These are phyloP conservation scores for Saccharomycopsis fermentans DNA, from an alignment of 805 yeast genomes.

Conservation along the genomic window DNA sequence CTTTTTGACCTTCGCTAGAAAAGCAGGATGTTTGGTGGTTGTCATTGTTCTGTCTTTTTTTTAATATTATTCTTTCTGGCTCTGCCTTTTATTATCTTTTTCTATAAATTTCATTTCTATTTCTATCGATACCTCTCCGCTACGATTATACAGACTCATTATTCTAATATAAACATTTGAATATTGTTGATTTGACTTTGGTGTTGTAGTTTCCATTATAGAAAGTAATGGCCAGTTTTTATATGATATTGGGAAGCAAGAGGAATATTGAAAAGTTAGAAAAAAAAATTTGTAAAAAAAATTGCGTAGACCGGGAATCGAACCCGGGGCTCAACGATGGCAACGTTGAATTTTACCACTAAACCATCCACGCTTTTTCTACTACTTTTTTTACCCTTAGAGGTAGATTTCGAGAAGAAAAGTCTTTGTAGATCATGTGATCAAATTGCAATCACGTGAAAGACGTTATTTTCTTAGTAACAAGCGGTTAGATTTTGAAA, in stretches of 20 bases:
- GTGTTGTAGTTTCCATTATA: no score
- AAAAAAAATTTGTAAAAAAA: conserved; percentile 1
- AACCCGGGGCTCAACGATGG: conserved; percentile 52
- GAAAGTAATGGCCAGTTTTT: no score
- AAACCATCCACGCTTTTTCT: conserved; percentile 38
- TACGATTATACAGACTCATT: neutral
- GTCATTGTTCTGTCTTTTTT: neutral
- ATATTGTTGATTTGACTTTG: no score
- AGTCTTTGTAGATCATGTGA: no score
- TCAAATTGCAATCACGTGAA: no score
- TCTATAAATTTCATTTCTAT: neutral
- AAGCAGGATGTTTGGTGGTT: neutral
- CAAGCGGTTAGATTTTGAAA: no score
- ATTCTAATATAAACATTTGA: neutral
- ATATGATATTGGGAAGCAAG: no score
- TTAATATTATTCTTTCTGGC: neutral
- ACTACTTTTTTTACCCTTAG: no score
- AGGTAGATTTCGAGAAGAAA: no score
- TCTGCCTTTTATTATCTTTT: neutral
- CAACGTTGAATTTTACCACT: conserved; percentile 48
- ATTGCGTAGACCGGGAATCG: conserved; percentile 50
- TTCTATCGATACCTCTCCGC: neutral
- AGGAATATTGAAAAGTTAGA: no score
- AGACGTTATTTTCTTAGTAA: no score
- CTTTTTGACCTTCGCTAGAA: neutral